phyloP scores from a whole-genome alignment of 352 stramenopile genomes.

The Phytophthora boehmeriae region DNA sequence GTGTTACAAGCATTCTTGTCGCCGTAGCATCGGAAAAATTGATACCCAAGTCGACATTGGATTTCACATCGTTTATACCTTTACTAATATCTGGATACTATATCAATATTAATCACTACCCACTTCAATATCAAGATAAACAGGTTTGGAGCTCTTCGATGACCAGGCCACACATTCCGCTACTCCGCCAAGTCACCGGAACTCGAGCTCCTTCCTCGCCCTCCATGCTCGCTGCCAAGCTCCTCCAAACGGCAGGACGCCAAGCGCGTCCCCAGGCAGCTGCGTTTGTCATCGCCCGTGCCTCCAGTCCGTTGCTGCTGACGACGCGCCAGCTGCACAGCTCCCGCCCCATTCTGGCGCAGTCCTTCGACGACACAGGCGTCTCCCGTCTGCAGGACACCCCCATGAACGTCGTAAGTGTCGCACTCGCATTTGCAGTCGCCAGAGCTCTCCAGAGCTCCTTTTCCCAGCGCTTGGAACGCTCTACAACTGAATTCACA shows the following conservation, averaged over 20 bases:
- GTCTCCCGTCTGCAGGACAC: slow-evolving; percentile 55
- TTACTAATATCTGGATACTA: background rate
- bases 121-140: background rate
- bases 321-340: slow-evolving; percentile 29
- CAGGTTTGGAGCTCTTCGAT: background rate
- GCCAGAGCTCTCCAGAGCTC: background rate
- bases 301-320: slow-evolving; percentile 20
- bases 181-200: background rate
- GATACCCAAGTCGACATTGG: no score
- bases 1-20: no score
- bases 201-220: background rate
- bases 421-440: background rate
- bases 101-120: background rate
- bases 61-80: no score
- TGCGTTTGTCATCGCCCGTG: slow-evolving; percentile 1
- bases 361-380: slow-evolving; percentile 48
- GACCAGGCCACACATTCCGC: slow-evolving; percentile 2
- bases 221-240: slow-evolving; percentile 37
- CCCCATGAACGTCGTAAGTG: slow-evolving; percentile 57
- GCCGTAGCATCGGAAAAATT: no score
- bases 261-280: slow-evolving; percentile 24
- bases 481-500: background rate
- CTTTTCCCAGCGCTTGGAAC: background rate
- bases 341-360: slow-evolving; percentile 35
- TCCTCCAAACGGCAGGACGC: slow-evolving; percentile 15